Evolutionary conservation across 441 rosid genomes (phyloP).

Genomic region (Erodium chrysanthum): DNA sequence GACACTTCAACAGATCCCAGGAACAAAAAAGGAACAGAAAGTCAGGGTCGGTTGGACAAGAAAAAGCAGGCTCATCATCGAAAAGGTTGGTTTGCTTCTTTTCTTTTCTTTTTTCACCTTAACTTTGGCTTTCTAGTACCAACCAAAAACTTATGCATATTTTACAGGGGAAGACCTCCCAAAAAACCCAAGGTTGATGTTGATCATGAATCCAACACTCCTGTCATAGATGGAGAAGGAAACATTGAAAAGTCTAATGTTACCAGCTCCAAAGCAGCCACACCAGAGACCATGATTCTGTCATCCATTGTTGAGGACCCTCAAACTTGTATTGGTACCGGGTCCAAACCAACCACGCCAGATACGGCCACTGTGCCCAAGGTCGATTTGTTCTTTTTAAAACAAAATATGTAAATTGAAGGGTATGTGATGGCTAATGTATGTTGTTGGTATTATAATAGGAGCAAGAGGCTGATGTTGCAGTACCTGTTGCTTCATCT

Average conservation of each 20-base stretch:
- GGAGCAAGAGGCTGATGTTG: background rate
- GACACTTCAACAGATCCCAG: conserved; percentile 1
- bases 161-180: conserved; percentile 11
- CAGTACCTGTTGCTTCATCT: background rate
- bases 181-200: conserved; percentile 1
- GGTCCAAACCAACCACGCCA: background rate
- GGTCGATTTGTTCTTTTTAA: background rate
- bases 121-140: background rate
- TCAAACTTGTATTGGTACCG: background rate
- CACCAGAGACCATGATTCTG: too few relatives aligned
- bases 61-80: too few relatives aligned
- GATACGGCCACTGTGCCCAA: background rate
- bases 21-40: background rate
- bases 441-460: background rate
- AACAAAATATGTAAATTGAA: background rate
- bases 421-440: background rate
- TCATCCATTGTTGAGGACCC: background rate
- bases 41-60: too few relatives aligned
- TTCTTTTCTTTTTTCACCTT: too few relatives aligned
- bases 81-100: too few relatives aligned
- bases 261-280: too few relatives aligned
- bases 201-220: too few relatives aligned
- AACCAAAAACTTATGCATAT: background rate
- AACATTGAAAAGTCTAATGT: too few relatives aligned
- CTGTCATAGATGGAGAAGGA: background rate